These are phyloP conservation scores for Phytophthora agathidicida DNA, from an alignment of 352 stramenopile genomes.

Conservation along the genomic window DNA sequence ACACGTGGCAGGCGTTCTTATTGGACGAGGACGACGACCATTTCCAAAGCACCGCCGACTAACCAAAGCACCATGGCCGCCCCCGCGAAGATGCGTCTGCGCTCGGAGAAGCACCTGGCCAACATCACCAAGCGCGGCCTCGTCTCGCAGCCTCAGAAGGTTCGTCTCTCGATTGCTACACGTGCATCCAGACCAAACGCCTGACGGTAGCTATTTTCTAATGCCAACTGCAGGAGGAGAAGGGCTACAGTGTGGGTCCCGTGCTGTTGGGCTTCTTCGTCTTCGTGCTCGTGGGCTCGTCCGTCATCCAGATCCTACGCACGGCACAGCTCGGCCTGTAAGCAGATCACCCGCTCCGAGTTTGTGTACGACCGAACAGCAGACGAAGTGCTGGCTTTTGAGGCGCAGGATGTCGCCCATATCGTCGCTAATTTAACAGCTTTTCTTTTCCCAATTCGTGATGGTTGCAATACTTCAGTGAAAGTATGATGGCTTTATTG, in stretches of 20 bases:
- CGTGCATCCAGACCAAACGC: too few relatives aligned
- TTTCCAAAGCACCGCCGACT: slow-evolving; percentile 16
- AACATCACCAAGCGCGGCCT: slow-evolving; percentile 90
- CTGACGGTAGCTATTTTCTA: too few relatives aligned
- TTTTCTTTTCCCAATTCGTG: neutral
- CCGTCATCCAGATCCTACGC: slow-evolving; percentile 86
- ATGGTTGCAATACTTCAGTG: slow-evolving; percentile 5
- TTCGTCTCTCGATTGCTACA: slow-evolving; percentile 23
- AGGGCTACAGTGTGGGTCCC: slow-evolving; percentile 76
- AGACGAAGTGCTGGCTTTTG: neutral
- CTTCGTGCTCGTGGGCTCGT: slow-evolving; percentile 88
- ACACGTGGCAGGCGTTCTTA: slow-evolving; percentile 16
- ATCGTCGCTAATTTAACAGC: slow-evolving; percentile 43
- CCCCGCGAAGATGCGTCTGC: slow-evolving; percentile 85
- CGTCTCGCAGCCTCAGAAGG: slow-evolving; percentile 82
- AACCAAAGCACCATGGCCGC: slow-evolving; percentile 36
- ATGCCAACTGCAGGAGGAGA: slow-evolving; percentile 53
- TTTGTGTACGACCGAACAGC: slow-evolving; percentile 7
- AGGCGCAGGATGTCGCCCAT: neutral
- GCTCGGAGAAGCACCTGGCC: slow-evolving; percentile 85
- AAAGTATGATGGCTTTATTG: slow-evolving; percentile 34
- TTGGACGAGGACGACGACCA: slow-evolving; percentile 19
- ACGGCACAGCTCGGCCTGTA: slow-evolving; percentile 80
- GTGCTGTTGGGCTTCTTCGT: slow-evolving; percentile 87
- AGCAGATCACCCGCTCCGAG: slow-evolving; percentile 9